phyloP scores from a whole-genome alignment of 2,329 filamentous ascomycete genomes.

The Zasmidium citrigriseum region DNA sequence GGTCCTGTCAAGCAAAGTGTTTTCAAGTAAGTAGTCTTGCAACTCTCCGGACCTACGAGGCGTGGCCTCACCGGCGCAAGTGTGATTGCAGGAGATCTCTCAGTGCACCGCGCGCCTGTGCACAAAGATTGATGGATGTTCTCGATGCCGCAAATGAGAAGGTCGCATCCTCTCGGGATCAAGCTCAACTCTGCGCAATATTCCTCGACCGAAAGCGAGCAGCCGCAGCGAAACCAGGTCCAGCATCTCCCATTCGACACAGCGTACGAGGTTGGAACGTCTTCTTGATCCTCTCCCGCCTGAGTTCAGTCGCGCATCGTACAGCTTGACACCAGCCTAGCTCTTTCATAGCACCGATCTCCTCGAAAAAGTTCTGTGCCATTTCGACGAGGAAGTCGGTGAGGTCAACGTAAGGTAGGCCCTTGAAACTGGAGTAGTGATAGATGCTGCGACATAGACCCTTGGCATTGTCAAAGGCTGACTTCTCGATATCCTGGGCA shows the following conservation, averaged over 20 bases:
- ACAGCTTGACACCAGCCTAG: conserved; percentile 13
- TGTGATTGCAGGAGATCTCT: too few species aligned
- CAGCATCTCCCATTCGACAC: conserved; percentile 15
- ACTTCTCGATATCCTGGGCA: conserved; percentile 32
- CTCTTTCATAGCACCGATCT: conserved; percentile 12
- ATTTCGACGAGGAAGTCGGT: conserved; percentile 12
- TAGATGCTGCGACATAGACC: conserved; percentile 12
- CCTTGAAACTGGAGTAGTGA: conserved; percentile 7
- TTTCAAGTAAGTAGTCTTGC: too few species aligned
- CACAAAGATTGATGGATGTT: too few species aligned
- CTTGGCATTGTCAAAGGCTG: conserved; percentile 17
- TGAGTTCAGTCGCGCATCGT: conserved; percentile 1
- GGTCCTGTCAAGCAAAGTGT: too few species aligned
- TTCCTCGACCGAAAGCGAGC: neutral
- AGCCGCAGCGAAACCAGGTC: conserved; percentile 6
- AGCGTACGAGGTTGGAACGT: conserved; percentile 11
- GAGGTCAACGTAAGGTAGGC: conserved; percentile 10
- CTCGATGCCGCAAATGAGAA: too few species aligned
- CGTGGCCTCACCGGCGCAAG: too few species aligned
- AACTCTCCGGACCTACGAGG: too few species aligned
- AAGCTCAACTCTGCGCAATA: neutral
- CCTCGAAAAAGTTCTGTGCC: conserved; percentile 15
- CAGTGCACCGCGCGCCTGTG: too few species aligned
- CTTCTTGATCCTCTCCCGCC: conserved; percentile 9
- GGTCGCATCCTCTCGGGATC: too few species aligned